These are phyloP conservation scores for Ulmus americana DNA, from an alignment of 331 rosid genomes.

Conservation along the genomic window DNA sequence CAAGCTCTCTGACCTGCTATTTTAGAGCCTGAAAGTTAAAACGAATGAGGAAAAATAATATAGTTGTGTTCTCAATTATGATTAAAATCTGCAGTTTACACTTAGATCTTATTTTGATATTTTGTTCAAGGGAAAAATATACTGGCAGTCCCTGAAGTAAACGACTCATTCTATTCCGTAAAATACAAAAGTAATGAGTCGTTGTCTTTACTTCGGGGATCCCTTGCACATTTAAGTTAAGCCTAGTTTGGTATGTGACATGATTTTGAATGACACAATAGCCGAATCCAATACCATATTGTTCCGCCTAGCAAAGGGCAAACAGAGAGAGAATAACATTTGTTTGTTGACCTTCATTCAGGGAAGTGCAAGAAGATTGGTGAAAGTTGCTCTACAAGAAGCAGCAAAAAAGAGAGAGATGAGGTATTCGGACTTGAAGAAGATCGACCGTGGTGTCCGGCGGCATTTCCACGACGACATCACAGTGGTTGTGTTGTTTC, in stretches of 20 bases:
- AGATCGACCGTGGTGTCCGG: conserved; percentile 89
- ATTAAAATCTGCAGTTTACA: no score
- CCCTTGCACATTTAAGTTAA: no score
- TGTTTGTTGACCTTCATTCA: conserved; percentile 33
- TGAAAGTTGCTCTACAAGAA: conserved; percentile 76
- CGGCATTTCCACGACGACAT: conserved; percentile 96
- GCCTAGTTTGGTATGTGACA: no score
- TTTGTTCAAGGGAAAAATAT: no score
- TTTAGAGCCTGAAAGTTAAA: conserved; percentile 3
- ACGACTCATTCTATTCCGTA: no score
- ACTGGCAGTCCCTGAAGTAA: no score
- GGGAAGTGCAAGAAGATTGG: conserved; percentile 91
- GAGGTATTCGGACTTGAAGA: conserved; percentile 93
- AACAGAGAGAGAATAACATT: conserved; percentile 4
- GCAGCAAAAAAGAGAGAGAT: conserved; percentile 98
- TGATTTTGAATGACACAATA: no score
- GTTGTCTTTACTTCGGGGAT: no score
- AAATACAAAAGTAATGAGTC: no score
- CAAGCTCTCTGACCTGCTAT: background rate
- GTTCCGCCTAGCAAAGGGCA: background rate
- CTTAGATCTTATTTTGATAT: no score
- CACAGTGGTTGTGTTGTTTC: conserved; percentile 76
- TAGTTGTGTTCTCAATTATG: background rate
- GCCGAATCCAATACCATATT: no score
- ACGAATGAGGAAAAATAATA: background rate